Conservation (phyloP, 129 eudicot genomes). For the Pittosporum tobira region DNA sequence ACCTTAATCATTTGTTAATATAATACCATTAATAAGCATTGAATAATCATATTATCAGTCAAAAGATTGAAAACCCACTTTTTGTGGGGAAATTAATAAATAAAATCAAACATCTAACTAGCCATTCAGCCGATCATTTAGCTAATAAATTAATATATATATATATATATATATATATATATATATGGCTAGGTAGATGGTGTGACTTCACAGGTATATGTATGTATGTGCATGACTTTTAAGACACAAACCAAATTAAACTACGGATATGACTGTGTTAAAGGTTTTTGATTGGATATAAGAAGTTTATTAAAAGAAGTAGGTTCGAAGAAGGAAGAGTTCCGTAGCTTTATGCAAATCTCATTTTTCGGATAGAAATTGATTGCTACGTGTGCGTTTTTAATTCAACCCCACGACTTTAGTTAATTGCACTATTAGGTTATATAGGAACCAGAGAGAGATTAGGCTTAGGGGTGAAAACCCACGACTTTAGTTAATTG, state of each 20-base stretch:
- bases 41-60: slow-evolving; percentile 5
- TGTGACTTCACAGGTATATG: not conserved
- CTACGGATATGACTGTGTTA: not conserved
- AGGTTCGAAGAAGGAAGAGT: not conserved
- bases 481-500: no score
- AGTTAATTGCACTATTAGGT: not conserved
- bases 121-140: slow-evolving; percentile 3
- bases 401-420: not conserved
- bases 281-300: not conserved
- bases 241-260: no score
- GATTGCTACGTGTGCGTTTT: not conserved
- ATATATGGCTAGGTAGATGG: not conserved
- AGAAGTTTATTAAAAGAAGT: not conserved
- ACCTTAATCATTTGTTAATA: not conserved
- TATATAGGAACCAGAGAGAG: no score
- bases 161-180: not conserved
- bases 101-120: not conserved
- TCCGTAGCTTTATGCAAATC: not conserved
- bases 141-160: not conserved
- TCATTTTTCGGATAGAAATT: not conserved
- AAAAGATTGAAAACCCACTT: slow-evolving; percentile 6
- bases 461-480: no score
- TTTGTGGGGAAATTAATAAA: not conserved
- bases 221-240: no score
- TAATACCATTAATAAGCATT: not conserved